Conservation (phyloP, 73 alveolate genomes). For the Symbiodinium natans region DNA sequence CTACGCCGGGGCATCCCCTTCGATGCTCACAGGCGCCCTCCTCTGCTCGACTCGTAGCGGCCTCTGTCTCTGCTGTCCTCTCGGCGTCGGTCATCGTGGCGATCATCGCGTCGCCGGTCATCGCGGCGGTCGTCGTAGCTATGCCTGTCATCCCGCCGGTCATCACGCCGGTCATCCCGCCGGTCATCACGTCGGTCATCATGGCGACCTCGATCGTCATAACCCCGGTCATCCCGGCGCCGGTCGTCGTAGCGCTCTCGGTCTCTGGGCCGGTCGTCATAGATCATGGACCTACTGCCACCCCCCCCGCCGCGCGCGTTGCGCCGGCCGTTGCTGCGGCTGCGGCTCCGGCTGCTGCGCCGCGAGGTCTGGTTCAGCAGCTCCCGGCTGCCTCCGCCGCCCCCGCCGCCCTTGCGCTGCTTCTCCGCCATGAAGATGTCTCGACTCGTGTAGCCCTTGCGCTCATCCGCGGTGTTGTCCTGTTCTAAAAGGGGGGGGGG, state of each 20-base stretch:
- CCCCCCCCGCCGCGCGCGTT: conserved; percentile 77
- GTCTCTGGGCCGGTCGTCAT: conserved; percentile 65
- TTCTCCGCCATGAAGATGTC: conserved; percentile 85
- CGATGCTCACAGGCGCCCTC: not conserved
- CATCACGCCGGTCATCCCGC: conserved; percentile 40
- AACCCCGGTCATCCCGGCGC: conserved; percentile 56
- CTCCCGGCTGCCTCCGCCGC: conserved; percentile 62
- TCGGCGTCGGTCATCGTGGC: not conserved
- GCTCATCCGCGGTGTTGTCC: conserved; percentile 81
- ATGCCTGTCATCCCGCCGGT: not conserved
- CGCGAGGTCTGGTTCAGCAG: conserved; percentile 23
- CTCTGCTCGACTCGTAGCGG: not conserved
- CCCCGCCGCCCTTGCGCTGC: conserved; percentile 80
- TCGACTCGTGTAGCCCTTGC: conserved; percentile 85
- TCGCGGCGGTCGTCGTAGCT: conserved; percentile 66
- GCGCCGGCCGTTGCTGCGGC: conserved; percentile 91
- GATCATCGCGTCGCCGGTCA: conserved; percentile 29
- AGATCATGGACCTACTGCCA: conserved; percentile 78
- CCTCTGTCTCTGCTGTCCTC: conserved; percentile 9
- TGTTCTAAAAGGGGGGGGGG: too few relatives aligned
- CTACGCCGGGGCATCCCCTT: not conserved
- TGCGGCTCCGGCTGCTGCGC: conserved; percentile 53
- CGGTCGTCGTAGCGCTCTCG: conserved; percentile 82
- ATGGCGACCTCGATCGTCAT: conserved; percentile 51
- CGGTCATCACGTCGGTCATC: conserved; percentile 84